phyloP scores from a whole-genome alignment of 2,329 filamentous ascomycete genomes.

The Ophiostoma ulmi region DNA sequence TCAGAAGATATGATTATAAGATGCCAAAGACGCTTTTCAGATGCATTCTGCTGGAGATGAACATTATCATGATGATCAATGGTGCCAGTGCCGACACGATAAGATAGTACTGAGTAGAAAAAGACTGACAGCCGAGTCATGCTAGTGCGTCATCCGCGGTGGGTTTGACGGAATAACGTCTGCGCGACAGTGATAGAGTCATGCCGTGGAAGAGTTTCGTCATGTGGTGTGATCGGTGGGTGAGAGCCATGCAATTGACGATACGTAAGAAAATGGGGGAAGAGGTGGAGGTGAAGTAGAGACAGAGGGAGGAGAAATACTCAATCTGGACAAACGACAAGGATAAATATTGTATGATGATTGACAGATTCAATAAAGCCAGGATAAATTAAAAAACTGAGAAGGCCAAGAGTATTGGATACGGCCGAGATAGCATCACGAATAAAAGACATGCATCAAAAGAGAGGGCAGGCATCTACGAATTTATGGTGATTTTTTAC shows the following conservation, averaged over 20 bases:
- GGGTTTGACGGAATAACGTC: constrained; percentile 8
- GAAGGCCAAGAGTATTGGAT: no score
- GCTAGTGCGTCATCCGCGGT: constrained; percentile 19
- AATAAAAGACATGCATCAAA: no score
- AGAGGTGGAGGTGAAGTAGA: neutral
- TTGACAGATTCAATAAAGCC: no score
- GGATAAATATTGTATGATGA: no score
- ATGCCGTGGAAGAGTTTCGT: neutral
- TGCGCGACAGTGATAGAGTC: constrained; percentile 3
- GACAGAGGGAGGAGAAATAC: neutral
- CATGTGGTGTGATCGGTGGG: neutral
- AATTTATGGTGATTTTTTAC: no score
- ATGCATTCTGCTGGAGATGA: neutral
- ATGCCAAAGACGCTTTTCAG: neutral
- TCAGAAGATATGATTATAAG: neutral
- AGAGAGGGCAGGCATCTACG: no score
- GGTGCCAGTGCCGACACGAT: neutral
- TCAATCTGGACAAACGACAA: no score
- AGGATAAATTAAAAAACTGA: no score
- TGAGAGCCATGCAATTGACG: neutral
- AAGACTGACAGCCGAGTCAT: constrained; percentile 21
- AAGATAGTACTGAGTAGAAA: neutral
- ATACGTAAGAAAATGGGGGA: neutral
- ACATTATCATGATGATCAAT: neutral
- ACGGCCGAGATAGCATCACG: no score